phyloP scores from a whole-genome alignment of 129 eudicot genomes.

The Tagetes erecta region DNA sequence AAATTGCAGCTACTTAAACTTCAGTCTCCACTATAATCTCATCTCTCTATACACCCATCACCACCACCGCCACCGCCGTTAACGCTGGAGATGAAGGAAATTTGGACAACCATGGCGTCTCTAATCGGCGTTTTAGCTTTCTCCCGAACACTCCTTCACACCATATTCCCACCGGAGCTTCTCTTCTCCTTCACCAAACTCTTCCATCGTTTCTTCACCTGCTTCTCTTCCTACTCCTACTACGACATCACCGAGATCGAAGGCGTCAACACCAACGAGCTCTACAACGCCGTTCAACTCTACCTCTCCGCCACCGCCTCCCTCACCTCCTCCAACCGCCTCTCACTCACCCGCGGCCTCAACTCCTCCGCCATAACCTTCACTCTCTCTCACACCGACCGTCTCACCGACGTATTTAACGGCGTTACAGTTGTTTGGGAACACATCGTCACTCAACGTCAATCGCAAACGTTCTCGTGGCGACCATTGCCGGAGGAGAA shows the following conservation, averaged over 20 bases:
- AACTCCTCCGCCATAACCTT: conserved; percentile 59
- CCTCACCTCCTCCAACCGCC: conserved; percentile 48
- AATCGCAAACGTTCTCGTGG: conserved; percentile 75
- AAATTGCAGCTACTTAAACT: too few relatives aligned
- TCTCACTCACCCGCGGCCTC: conserved; percentile 24
- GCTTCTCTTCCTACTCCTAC: conserved; percentile 65
- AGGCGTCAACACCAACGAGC: conserved; percentile 96
- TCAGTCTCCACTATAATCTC: too few relatives aligned
- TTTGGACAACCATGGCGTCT: conserved; percentile 89
- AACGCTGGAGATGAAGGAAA: conserved; percentile 55
- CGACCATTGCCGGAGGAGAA: conserved; percentile 91
- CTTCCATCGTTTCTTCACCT: conserved; percentile 56
- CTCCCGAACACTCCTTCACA: conserved; percentile 63
- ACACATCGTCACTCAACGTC: conserved; percentile 67
- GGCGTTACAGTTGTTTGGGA: conserved; percentile 74
- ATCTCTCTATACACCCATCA: not conserved
- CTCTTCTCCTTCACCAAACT: conserved; percentile 56
- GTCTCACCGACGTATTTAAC: conserved; percentile 49
- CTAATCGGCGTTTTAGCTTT: conserved; percentile 90
- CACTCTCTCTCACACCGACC: conserved; percentile 67
- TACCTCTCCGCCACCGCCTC: conserved; percentile 70
- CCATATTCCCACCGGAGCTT: conserved; percentile 74
- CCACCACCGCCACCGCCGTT: not conserved
- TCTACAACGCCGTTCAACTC: conserved; percentile 90
- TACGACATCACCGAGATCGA: conserved; percentile 91